Evolutionary conservation across 208 protist genomes (phyloP).

Genomic region (Jaenimonas drosophilae): DNA sequence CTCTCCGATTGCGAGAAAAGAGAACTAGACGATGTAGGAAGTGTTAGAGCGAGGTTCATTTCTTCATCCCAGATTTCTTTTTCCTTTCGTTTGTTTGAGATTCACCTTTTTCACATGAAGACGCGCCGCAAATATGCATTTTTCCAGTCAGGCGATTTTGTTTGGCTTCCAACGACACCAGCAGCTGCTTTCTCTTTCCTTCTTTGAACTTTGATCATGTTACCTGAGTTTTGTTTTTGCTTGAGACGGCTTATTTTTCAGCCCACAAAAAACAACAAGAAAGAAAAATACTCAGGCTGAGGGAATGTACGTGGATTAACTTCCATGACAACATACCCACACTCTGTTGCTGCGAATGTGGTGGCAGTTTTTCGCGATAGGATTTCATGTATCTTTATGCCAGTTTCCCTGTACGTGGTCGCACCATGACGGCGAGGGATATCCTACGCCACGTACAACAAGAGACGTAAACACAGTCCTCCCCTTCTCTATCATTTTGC

Average conservation of each 20-base stretch:
- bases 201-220: background rate
- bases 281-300: conserved; percentile 5
- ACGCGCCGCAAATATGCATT: background rate
- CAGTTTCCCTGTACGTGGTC: too few species aligned
- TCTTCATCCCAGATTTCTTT: background rate
- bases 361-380: too few species aligned
- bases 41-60: too few species aligned
- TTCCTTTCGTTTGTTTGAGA: background rate
- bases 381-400: too few species aligned
- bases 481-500: too few species aligned
- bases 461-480: background rate
- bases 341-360: too few species aligned
- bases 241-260: background rate
- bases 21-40: too few species aligned
- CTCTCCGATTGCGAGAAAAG: too few species aligned
- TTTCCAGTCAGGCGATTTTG: background rate
- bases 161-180: background rate
- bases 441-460: background rate
- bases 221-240: background rate
- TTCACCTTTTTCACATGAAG: background rate
- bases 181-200: background rate
- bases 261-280: background rate
- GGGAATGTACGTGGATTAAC: too few species aligned
- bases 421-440: background rate
- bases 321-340: too few species aligned